Base-by-base conservation (phyloP, 768 basidiomycete species). In the Panus rudis region DNA sequence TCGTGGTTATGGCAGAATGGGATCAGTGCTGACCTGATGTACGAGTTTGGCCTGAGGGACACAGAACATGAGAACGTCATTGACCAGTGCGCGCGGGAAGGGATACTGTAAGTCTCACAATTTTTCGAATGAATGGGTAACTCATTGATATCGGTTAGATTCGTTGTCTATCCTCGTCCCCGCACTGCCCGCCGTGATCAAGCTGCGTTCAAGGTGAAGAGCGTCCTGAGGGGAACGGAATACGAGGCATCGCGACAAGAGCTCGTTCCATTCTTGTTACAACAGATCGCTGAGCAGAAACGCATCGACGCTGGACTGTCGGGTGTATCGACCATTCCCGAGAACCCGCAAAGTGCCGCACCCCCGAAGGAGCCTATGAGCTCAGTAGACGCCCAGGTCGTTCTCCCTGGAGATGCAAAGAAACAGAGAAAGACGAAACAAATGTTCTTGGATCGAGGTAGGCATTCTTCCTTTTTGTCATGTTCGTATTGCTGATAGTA, bases 1-100 rank as follows among this genome's bases (percentile, higher is more conserved):
- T 68, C 85, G 0, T 74, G 81, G 39, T 64, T 92, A 25, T 92
- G 89, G 89, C 72, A 79, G 53, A 71, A 89, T 52, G 78, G 77
- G 39, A 90, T 91, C 57, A 89, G 86, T 51, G 82, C 87, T 0
- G 89, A 92, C 61, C 66, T 92, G 42, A 88, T 91, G 84, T 92
- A 92, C 53, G 89, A 92, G 47, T 72, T 76, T 2, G 82, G 78
- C 11, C 57, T 90, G 30, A 66, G 69, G 4, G 79, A 81, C 42
- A 58, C 65, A 4, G 81, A 82, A 38, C 74, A 77, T 44, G 82
- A 86, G 62, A 77, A 72, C 41, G 70, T 82, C 50, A 60, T 78
- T 19, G 85, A 84, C 37, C 62, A 74, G 20, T 91, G 88, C 55
- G 65, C 65, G n/a, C 65, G 79, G n/a, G 88, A 92, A 60, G 89